A percentile compares a stretch with the other conserved stretches of the same genome.
These are phyloP conservation scores for Sporisorium graminicola DNA, from an alignment of 1,284 basidiomycete genomes.

Conservation along the genomic window DNA sequence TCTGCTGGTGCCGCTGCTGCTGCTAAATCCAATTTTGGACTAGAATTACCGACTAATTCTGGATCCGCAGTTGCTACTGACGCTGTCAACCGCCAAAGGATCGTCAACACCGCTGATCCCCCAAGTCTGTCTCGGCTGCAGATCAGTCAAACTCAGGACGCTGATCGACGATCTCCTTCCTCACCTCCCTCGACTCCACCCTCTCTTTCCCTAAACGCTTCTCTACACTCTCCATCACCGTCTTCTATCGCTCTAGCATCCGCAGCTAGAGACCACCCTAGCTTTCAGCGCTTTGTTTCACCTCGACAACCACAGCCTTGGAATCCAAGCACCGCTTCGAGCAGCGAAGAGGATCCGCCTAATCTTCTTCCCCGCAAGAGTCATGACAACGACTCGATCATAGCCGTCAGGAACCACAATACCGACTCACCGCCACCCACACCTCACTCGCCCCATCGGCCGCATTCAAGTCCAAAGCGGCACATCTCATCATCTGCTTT, in stretches of 20 bases:
- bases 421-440: background rate
- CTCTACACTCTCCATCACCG: background rate
- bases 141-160: background rate
- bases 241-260: constrained; percentile 8
- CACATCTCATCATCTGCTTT: background rate
- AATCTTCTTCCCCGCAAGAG: constrained; percentile 10
- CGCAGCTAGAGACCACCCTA: constrained; percentile 20
- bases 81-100: background rate
- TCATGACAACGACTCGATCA: constrained; percentile 38
- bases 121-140: constrained; percentile 3
- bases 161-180: constrained; percentile 3
- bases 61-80: too few relatives aligned
- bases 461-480: background rate
- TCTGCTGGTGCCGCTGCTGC: too few relatives aligned
- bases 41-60: background rate
- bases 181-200: background rate
- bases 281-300: background rate
- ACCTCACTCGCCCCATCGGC: background rate
- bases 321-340: background rate
- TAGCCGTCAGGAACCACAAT: constrained; percentile 40
- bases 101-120: background rate
- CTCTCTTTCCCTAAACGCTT: background rate
- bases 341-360: background rate
- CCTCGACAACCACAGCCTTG: background rate
- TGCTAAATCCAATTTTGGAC: background rate